Base-by-base conservation (phyloP, 345 rosid genomes). In the Dimocarpus longan region DNA sequence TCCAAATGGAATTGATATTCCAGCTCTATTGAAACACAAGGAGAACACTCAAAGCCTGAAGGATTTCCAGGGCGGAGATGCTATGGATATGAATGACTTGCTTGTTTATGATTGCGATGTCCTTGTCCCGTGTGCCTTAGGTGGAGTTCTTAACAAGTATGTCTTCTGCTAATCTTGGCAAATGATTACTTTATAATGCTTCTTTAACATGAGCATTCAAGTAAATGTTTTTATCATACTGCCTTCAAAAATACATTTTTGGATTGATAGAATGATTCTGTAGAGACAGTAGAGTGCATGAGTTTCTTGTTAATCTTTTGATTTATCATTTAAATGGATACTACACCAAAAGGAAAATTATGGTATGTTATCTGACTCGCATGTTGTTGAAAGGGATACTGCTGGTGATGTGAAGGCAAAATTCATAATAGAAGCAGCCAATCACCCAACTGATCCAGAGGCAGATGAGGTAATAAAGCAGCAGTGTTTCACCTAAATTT, bases 1-100 rank as follows among this genome's bases (percentile, higher is more conserved):
- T 78, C 86, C 81, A 10, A 87, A 91, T 70, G 98, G 99, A 78
- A 86, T 96, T 37, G 87, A 94, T 78, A 83, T 92, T 69, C 84
- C 87, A 5, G 91, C 87, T 68, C 82, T 96, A 79, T 40, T 91
- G 10, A 80, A 28, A 63, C 85, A 84, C 65, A 80, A 68, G 60
- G 80, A 78, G 48, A 57, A 73, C 24, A 73, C 80, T 42, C 52
- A 75, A 11, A 60, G 81, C 75, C 65, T 84, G 67, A 76, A 62
- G 76, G 68, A 84, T 75, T 86, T 86, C 64, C 65, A 69, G 8
- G 84, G 86, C 19, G 87, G 63, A 62, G 81, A 86, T 10, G 8
- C 78, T 28, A 80, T 82, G 80, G 81, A 86, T 69, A 72, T 80
- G 10, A 70, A 74, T 66, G 84, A 80, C 64, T 44, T 82, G 54